Percentiles rank a stretch among this genome's conserved stretches.
Conservation (phyloP, 2,329 filamentous ascomycete genomes). For the Epichloe gansuensis region DNA sequence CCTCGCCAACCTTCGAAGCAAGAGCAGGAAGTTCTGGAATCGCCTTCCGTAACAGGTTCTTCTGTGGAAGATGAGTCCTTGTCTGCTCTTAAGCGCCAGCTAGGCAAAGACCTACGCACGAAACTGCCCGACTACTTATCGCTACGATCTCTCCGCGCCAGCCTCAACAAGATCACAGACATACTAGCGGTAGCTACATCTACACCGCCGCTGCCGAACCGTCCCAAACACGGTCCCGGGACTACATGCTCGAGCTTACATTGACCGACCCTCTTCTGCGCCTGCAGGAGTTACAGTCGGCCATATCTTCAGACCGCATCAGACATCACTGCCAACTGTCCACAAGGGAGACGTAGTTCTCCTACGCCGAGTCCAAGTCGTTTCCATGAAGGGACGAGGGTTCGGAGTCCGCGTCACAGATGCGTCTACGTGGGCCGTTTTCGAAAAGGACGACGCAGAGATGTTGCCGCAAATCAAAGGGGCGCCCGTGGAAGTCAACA, state of each 20-base stretch:
- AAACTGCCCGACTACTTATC: constrained; percentile 40
- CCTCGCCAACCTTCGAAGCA: background rate
- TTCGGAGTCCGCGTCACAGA: constrained; percentile 45
- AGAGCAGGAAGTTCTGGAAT: constrained; percentile 10
- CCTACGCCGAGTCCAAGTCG: constrained; percentile 42
- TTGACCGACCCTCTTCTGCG: constrained; percentile 44
- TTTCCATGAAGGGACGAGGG: constrained; percentile 39
- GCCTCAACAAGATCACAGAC: constrained; percentile 37
- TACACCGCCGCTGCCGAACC: constrained; percentile 35
- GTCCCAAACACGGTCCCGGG: constrained; percentile 44
- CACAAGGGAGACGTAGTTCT: constrained; percentile 45
- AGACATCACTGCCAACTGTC: constrained; percentile 42
- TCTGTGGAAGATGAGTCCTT: constrained; percentile 15
- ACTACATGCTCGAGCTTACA: constrained; percentile 47
- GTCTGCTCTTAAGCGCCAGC: constrained; percentile 30
- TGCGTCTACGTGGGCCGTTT: constrained; percentile 50
- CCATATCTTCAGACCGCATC: constrained; percentile 46
- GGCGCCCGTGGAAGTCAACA: constrained; percentile 44
- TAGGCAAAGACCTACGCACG: constrained; percentile 34
- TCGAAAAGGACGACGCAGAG: constrained; percentile 31
- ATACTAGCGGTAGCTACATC: constrained; percentile 43
- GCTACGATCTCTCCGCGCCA: constrained; percentile 39
- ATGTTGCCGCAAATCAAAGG: constrained; percentile 43
- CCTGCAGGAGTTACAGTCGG: constrained; percentile 40
- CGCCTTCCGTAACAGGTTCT: constrained; percentile 18